These are phyloP conservation scores for Salvia splendens DNA, from an alignment of 257 asterid species.

Conservation along the genomic window DNA sequence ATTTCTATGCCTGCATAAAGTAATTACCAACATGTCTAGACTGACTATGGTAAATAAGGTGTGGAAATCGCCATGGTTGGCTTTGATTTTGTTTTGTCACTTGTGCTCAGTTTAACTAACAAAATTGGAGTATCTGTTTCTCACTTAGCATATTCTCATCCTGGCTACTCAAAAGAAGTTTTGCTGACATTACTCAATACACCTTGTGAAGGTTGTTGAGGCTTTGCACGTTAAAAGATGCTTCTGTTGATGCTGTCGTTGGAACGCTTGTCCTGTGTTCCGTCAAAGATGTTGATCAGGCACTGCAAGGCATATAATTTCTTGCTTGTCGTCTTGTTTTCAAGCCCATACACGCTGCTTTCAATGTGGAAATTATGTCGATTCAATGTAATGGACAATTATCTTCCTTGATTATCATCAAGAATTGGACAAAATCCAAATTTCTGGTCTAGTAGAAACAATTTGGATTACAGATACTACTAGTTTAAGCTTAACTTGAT, in stretches of 20 bases:
- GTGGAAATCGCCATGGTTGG: too few relatives aligned
- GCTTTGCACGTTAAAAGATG: conserved; percentile 75
- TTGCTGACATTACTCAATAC: conserved; percentile 8
- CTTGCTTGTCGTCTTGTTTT: not conserved
- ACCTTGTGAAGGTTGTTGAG: conserved; percentile 69
- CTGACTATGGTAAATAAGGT: not conserved
- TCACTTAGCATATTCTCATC: conserved; percentile 4
- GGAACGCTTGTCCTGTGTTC: conserved; percentile 93
- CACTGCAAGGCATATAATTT: conserved; percentile 62
- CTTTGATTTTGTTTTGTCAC: too few relatives aligned
- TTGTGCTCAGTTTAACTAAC: not conserved
- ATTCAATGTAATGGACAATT: not conserved
- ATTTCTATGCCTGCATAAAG: not conserved
- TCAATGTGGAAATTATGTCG: not conserved
- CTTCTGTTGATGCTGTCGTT: conserved; percentile 83
- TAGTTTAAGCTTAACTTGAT: not conserved
- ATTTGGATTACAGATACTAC: not conserved
- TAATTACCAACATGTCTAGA: not conserved
- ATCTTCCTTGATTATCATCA: not conserved
- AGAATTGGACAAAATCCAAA: not conserved
- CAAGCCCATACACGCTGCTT: not conserved
- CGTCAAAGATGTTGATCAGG: conserved; percentile 66
- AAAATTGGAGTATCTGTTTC: not conserved
- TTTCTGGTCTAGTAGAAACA: not conserved
- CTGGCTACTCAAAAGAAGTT: not conserved